Base-by-base conservation (phyloP, 163 green algal species). In the Chlamydomonas reinhardtii region DNA sequence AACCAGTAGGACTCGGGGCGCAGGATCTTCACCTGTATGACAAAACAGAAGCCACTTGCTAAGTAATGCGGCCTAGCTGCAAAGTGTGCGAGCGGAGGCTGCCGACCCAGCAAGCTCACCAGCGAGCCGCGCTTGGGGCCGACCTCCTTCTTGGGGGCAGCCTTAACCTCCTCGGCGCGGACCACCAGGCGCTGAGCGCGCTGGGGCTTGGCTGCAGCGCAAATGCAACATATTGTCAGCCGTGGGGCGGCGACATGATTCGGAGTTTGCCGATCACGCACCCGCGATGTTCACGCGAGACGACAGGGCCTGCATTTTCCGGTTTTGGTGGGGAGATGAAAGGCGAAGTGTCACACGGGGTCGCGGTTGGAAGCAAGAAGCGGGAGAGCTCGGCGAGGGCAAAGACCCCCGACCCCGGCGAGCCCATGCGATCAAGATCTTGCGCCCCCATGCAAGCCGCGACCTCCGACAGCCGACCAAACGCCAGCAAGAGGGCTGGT, bases 1-100 rank as follows among this genome's bases (percentile, higher is more conserved):
- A 95, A 96, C 98, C 98, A 99, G 96, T 99, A 99, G 54, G 94
- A 98, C 95, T 99, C 97, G 24, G 97, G 97, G 79, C 97, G 92
- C 74, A 98, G 89, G 87, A 99, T 96, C 88, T 97, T 97, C 62
- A 99, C 97, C 96, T 98, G 90, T 71, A 64, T 0, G 22, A 29
- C 54, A n/a, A 11, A 16, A 54, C 15, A 8, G 12, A 56, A 19
- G 9, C 24, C 22, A 66, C 27, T 52, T 25, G 77, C 66, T 84
- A 31, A 84, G 77, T 34, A 68, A 24, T 34, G 31, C 14, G 56
- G 2, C 69, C 32, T 4, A 25, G 80, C 25, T 15, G 68, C 27
- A 69, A 31, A 25, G 31, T 37, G 37, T 37, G 66, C 32, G 77
- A 56, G 48, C 11, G 9, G 39, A 48, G 48, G 48, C 48, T 56